phyloP scores from a whole-genome alignment of 2,329 filamentous ascomycete genomes.

The Fonsecaea multimorphosa region DNA sequence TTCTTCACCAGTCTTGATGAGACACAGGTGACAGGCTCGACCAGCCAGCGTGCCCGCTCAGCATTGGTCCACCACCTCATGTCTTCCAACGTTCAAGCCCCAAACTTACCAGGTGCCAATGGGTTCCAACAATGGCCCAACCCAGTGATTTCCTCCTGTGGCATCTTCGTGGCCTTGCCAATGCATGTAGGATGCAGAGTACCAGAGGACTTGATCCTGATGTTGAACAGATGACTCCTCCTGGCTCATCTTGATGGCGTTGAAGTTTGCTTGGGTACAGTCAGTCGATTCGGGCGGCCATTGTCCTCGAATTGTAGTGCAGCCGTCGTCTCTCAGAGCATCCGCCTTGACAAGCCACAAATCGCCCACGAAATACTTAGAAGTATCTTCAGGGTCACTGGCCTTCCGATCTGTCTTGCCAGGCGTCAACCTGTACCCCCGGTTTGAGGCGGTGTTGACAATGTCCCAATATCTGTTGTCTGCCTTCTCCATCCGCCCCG shows the following conservation, averaged over 20 bases:
- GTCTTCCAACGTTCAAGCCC: too few relatives aligned
- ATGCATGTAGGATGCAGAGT: background rate
- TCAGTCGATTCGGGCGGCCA: background rate
- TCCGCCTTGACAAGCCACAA: background rate
- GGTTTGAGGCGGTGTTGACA: background rate
- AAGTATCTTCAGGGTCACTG: background rate
- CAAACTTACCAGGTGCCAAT: constrained; percentile 10
- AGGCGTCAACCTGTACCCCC: background rate
- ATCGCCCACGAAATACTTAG: background rate
- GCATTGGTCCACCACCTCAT: too few relatives aligned
- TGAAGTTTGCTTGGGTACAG: background rate
- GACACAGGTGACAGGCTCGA: too few relatives aligned
- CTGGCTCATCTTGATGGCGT: background rate
- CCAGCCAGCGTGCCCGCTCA: too few relatives aligned
- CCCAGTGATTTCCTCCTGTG: background rate
- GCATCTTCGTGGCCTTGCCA: background rate
- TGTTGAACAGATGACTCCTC: background rate
- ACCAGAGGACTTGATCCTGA: background rate
- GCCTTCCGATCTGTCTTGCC: background rate
- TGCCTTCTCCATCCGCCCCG: background rate
- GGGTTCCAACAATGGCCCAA: background rate
- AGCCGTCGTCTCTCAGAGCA: background rate
- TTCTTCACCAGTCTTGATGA: too few relatives aligned
- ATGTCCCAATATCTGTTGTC: background rate
- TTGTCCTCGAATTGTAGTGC: background rate